phyloP scores from a whole-genome alignment of 192 early-diverging fungal species.

The Entrophospora sp. region DNA sequence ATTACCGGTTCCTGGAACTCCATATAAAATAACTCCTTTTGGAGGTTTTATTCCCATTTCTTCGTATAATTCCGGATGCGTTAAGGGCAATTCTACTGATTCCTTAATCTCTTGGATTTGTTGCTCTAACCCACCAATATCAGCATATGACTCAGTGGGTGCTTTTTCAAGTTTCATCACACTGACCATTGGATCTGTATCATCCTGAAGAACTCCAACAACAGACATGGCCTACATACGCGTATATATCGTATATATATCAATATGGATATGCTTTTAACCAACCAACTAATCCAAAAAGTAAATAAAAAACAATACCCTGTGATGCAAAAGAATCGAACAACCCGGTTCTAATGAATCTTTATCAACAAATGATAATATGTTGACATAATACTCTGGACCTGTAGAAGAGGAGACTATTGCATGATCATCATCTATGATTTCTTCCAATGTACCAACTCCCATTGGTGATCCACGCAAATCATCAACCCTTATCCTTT shows the following conservation, averaged over 20 bases:
- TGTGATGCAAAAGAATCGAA: constrained; percentile 88
- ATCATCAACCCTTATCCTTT: constrained; percentile 88
- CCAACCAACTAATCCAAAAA: too few species aligned
- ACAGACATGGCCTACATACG: constrained; percentile 69
- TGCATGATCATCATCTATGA: constrained; percentile 98
- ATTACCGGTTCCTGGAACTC: constrained; percentile 74
- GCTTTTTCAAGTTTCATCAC: constrained; percentile 99
- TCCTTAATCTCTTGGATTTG: constrained; percentile 98
- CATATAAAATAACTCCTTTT: constrained; percentile 94
- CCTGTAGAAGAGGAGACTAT: constrained; percentile 88
- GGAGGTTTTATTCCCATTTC: constrained; percentile 98
- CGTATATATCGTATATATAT: too few species aligned
- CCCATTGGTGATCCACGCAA: constrained; percentile 94
- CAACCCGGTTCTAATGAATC: constrained; percentile 95
- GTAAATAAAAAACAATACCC: constrained; percentile 41
- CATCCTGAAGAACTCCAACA: constrained; percentile 89
- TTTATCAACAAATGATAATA: constrained; percentile 98
- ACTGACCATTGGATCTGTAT: constrained; percentile 96
- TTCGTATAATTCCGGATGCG: constrained; percentile 93
- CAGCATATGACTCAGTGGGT: constrained; percentile 95
- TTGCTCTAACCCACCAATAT: constrained; percentile 91
- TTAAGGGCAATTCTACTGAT: constrained; percentile 95
- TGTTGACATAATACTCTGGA: constrained; percentile 92
- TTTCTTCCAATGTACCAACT: constrained; percentile 92
- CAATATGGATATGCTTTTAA: too few species aligned